Conservation (phyloP, 176 grass and related monocot genomes). For the Musa itinerans region DNA sequence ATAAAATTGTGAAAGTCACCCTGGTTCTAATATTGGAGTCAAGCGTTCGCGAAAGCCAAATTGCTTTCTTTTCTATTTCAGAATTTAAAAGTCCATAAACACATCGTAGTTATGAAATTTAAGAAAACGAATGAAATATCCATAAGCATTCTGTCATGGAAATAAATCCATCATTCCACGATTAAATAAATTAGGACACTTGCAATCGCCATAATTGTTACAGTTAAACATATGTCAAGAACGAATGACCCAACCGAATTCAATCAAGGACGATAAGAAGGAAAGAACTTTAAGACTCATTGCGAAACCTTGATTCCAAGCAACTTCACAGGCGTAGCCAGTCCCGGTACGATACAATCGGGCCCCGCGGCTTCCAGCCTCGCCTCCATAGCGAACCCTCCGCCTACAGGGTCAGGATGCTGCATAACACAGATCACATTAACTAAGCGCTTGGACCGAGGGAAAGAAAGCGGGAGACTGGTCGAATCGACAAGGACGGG, state of each 20-base stretch:
- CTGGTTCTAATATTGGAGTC: neutral
- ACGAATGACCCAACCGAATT: neutral
- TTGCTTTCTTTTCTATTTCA: neutral
- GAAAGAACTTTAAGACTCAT: neutral
- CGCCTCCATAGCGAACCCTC: constrained; percentile 86
- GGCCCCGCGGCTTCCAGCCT: constrained; percentile 77
- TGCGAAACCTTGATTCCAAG: constrained; percentile 73
- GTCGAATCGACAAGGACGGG: neutral
- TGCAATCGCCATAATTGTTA: neutral
- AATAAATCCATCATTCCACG: too few species aligned
- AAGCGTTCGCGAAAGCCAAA: neutral
- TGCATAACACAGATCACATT: constrained; percentile 7
- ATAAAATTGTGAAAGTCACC: neutral
- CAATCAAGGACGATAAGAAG: neutral
- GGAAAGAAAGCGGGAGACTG: neutral
- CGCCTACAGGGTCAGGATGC: constrained; percentile 85
- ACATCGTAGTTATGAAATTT: neutral
- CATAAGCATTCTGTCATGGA: too few species aligned
- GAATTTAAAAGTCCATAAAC: neutral
- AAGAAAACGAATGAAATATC: too few species aligned
- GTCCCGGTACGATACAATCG: constrained; percentile 86
- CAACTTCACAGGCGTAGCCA: constrained; percentile 64
- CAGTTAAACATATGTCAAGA: neutral
- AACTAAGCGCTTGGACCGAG: neutral
- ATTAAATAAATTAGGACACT: neutral